Evolutionary conservation across 768 basidiomycete genomes (phyloP).

Genomic region (Gymnopilus dilepis): DNA sequence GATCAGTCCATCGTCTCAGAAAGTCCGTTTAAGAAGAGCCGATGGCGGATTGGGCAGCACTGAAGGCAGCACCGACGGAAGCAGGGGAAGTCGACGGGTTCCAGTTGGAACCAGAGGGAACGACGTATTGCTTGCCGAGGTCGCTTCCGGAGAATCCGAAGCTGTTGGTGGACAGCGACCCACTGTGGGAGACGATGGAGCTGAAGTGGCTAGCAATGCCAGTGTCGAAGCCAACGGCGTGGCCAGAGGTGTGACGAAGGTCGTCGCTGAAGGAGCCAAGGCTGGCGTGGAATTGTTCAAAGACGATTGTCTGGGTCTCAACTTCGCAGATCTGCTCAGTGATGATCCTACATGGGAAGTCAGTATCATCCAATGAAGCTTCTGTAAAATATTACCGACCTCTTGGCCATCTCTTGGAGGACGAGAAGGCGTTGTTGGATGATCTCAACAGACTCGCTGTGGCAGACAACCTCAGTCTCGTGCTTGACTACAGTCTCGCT

Average conservation of each 20-base stretch:
- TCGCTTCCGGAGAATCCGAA: conserved; percentile 45
- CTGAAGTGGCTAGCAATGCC: conserved; percentile 40
- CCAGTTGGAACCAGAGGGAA: conserved; percentile 47
- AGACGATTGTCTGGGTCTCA: conserved; percentile 49
- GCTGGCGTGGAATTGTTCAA: conserved; percentile 46
- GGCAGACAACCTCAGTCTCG: conserved; percentile 44
- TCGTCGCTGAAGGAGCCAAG: conserved; percentile 44
- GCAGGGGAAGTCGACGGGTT: conserved; percentile 28
- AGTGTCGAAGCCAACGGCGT: conserved; percentile 43
- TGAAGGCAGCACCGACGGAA: conserved; percentile 42
- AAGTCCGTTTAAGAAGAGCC: not conserved
- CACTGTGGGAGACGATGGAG: conserved; percentile 38
- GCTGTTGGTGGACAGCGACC: conserved; percentile 41
- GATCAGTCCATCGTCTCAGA: not conserved
- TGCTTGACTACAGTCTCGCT: conserved; percentile 33
- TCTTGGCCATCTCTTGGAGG: conserved; percentile 51
- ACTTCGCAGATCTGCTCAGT: conserved; percentile 54
- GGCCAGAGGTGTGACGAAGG: conserved; percentile 41
- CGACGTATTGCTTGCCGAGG: conserved; percentile 42
- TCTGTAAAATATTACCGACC: conserved; percentile 27
- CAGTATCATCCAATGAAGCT: not conserved
- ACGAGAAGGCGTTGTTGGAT: conserved; percentile 51
- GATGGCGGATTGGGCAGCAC: conserved; percentile 32
- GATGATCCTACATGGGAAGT: conserved; percentile 38
- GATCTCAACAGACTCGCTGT: conserved; percentile 40